Conservation (phyloP, 768 basidiomycete species). For the Macrocybe gigantea region DNA sequence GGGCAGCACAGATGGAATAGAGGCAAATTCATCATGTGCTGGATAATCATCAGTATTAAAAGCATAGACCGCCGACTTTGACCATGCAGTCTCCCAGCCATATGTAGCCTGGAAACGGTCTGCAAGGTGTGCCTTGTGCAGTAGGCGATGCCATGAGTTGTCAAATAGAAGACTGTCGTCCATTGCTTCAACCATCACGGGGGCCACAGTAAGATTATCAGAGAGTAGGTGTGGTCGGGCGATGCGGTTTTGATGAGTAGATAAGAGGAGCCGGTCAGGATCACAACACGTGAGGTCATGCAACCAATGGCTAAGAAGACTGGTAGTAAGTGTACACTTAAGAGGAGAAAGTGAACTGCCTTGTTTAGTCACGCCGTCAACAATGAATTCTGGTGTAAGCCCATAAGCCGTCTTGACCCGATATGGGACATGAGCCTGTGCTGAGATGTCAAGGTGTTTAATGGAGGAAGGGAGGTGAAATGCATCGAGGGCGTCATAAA, state of each 20-base stretch:
- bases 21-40: background rate
- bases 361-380: background rate
- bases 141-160: slow-evolving; percentile 3
- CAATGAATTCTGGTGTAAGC: slow-evolving; percentile 6
- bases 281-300: slow-evolving; percentile 9
- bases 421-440: slow-evolving; percentile 9
- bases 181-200: slow-evolving; percentile 2
- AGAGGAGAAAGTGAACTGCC: slow-evolving; percentile 17
- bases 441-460: slow-evolving; percentile 11
- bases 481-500: slow-evolving; percentile 14
- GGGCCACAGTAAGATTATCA: background rate
- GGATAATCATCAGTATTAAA: background rate
- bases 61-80: slow-evolving; percentile 10
- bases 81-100: slow-evolving; percentile 18
- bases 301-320: slow-evolving; percentile 13
- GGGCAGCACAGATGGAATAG: background rate
- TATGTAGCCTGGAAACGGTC: slow-evolving; percentile 20
- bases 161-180: slow-evolving; percentile 7
- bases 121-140: background rate
- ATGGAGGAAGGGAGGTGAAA: slow-evolving; percentile 12
- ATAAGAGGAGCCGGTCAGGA: slow-evolving; percentile 4
- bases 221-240: background rate
- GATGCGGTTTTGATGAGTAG: background rate
- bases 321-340: slow-evolving; percentile 22
- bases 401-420: slow-evolving; percentile 13